Conservation (phyloP, 306 rosid species). For the Morella rubra region DNA sequence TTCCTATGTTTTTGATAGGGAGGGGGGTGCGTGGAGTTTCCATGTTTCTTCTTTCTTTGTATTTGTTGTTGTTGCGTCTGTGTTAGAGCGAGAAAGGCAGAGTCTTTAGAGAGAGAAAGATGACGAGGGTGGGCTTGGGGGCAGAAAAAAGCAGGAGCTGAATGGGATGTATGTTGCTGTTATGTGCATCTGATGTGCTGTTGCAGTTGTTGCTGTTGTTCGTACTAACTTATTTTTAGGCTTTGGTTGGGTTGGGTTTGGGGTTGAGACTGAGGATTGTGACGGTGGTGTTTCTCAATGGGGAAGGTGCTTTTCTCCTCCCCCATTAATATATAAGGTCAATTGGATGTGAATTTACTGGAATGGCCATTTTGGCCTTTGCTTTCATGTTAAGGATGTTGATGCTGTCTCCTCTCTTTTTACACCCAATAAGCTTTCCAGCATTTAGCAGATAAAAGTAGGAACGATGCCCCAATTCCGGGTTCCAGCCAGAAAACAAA, state of each 20-base stretch:
- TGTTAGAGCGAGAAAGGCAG: slow-evolving; percentile 7
- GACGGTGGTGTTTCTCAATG: slow-evolving; percentile 26
- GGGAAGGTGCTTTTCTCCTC: slow-evolving; percentile 7
- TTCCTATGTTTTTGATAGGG: slow-evolving; percentile 44
- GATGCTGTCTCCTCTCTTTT: slow-evolving; percentile 25
- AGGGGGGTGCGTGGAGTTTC: slow-evolving; percentile 37
- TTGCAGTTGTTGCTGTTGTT: slow-evolving; percentile 32
- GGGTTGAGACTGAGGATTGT: slow-evolving; percentile 3
- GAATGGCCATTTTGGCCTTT: slow-evolving; percentile 28
- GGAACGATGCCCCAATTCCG: slow-evolving; percentile 22
- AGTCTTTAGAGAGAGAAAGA: slow-evolving; percentile 29
- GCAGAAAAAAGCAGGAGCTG: slow-evolving; percentile 29
- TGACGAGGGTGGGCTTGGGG: slow-evolving; percentile 18
- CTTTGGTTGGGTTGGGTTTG: slow-evolving; percentile 25
- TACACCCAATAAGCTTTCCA: slow-evolving; percentile 36
- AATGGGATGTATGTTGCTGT: slow-evolving; percentile 37
- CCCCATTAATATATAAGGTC: slow-evolving; percentile 23
- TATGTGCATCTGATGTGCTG: slow-evolving; percentile 39
- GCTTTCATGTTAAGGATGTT: slow-evolving; percentile 16
- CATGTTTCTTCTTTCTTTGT: background rate
- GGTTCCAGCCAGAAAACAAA: slow-evolving; percentile 25
- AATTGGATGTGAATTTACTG: slow-evolving; percentile 36
- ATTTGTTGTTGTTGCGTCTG: background rate
- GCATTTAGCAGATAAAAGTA: slow-evolving; percentile 36
- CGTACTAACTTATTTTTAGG: slow-evolving; percentile 51